Base-by-base conservation (phyloP, 148 eudicot genomes). In the Gaultheria prostrata region DNA sequence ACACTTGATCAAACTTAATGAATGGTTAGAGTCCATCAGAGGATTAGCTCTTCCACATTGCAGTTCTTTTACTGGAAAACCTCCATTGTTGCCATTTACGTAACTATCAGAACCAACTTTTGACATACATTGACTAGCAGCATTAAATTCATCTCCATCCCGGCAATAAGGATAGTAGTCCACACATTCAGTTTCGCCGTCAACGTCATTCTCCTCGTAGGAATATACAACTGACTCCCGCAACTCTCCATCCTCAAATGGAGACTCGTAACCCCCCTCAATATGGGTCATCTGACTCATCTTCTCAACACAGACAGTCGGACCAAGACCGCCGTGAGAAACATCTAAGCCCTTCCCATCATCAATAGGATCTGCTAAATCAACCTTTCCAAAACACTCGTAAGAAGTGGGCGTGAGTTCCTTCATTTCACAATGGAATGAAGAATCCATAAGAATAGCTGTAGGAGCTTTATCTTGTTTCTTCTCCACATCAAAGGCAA, bases 161-260 rank as follows among this genome's bases (percentile, higher is more conserved):
- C 86, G 82, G 76, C 86, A 88, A 86, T 90, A 92, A 85, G 88
- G 88, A 76, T 88, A 93, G 85, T 89, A 92, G 83, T 90, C 91
- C 53, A 89, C 90, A 79, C 83, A 90, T 80, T 92, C 95, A 86
- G 82, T 85, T 84, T 92, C 93, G n/a, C 80, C 67, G 45, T 88
- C 90, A 65, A 85, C 78, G 28, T 90, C 91, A 83, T 88, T 91
- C 8, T 88, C 92, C 78, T 89, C 91, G 89, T 89, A 92, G n/a
- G 84, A 79, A 81, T 73, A 84, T 39, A 65, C 63, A 53, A 75
- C 51, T 17, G 92, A 83, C 82, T 91, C 94, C 88, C 94, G 88
- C 61, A 94, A 82, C 77, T 94, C 98, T 43, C 94, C 95, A 88
- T 94, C 98, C 85, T 92, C 98, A 56, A 90, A 88, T 24, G 94